Base-by-base conservation (phyloP, 257 asterid genomes). In the Asclepias syriaca region DNA sequence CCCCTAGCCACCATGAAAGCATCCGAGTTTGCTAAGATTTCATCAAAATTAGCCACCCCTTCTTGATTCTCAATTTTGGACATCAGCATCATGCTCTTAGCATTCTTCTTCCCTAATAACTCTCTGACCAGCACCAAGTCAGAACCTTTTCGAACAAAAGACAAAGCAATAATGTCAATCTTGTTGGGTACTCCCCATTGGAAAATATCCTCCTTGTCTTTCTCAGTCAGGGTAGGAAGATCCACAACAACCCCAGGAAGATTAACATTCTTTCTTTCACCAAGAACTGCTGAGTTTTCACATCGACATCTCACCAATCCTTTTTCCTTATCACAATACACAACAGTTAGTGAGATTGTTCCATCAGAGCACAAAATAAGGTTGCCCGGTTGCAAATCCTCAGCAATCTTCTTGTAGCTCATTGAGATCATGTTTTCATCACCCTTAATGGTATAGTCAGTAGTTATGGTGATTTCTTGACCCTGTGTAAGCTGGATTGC, bases 91-190 rank as follows among this genome's bases (percentile, higher is more conserved):
- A 89, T 85, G 78, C 72, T 83, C 79, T 89, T 89, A 8, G 96
- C 84, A 55, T 89, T 89, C 54, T 79, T 70, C 43, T 79, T 70
- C 43, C 96, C 96, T 50, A 89, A 75, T 81, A 87, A 66, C 81
- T 89, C 85, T 34, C 96, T 86, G 32, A 89, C 92, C 82, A 85
- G 85, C 43, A 87, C 76, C 77, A 89, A 82, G 73, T 89, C 92
- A 2, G 96, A 88, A 64, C 96, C 92, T 70, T 88, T 88, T 69
- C 92, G 95, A 66, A 88, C 95, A 72, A 88, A 88, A 48, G 95
- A 88, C 61, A 88, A 84, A 8, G 92, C 92, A 82, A 86, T 85
- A 84, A 88, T 88, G 77, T 88, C 92, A 69, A 88, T 88, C 57
- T 85, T 73, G 72, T 87, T 89, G 16, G 96, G 90, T 50, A 89